Conservation (phyloP, 306 rosid genomes). For the Malus asiatica region DNA sequence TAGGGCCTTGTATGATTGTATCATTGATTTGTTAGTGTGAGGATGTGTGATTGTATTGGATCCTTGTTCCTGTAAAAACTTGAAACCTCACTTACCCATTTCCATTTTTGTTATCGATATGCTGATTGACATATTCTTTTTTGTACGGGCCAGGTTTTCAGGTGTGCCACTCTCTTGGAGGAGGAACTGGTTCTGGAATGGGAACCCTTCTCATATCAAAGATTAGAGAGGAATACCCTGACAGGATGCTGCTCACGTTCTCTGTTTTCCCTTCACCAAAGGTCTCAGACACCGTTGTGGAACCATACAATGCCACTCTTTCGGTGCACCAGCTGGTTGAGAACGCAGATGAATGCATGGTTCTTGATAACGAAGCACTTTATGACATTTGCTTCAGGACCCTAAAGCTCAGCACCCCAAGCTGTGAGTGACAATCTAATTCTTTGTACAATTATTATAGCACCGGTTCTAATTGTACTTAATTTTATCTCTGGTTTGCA, state of each 20-base stretch:
- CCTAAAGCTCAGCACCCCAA: conserved; percentile 90
- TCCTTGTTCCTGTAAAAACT: not conserved
- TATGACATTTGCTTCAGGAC: conserved; percentile 96
- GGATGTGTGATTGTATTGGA: not conserved
- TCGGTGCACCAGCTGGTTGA: conserved; percentile 91
- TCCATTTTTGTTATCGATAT: not conserved
- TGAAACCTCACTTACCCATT: not conserved
- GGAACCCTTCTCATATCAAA: conserved; percentile 82
- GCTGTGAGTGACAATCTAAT: conserved; percentile 46
- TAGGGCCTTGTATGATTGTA: not conserved
- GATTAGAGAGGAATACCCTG: conserved; percentile 92
- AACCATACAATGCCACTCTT: conserved; percentile 89
- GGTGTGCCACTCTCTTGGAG: conserved; percentile 95
- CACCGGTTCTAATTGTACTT: not conserved
- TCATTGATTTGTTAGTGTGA: not conserved
- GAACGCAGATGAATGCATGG: conserved; percentile 97
- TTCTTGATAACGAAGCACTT: conserved; percentile 91
- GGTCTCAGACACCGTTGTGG: conserved; percentile 98
- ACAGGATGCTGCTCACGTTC: conserved; percentile 92
- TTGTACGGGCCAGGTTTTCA: conserved; percentile 59
- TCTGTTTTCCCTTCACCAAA: conserved; percentile 93
- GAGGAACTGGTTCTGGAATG: conserved; percentile 97
- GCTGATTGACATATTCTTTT: not conserved
- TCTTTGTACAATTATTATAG: not conserved
- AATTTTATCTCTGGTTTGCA: conserved; percentile 17